Evolutionary conservation across 306 rosid species (phyloP).

Genomic region (Cucumis hystrix): DNA sequence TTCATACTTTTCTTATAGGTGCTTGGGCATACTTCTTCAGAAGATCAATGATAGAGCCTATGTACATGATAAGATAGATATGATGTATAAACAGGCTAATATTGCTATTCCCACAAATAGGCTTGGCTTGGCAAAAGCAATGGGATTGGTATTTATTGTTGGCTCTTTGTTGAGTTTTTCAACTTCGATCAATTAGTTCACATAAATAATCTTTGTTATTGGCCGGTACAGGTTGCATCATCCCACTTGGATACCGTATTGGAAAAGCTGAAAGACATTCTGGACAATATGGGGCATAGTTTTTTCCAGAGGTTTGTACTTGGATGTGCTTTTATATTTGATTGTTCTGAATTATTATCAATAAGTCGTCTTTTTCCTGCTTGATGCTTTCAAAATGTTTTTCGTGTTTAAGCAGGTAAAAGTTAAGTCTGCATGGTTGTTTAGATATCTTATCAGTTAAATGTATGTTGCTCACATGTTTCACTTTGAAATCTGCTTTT

Average conservation of each 20-base stretch:
- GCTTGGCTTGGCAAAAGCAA: conserved; percentile 92
- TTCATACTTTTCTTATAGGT: conserved; percentile 34
- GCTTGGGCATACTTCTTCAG: conserved; percentile 88
- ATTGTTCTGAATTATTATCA: conserved; percentile 8
- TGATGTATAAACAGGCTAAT: conserved; percentile 79
- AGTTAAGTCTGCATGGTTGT: background rate
- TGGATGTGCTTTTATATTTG: conserved; percentile 8
- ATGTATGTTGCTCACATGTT: background rate
- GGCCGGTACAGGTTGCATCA: conserved; percentile 70
- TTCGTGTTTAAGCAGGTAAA: background rate
- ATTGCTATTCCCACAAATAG: conserved; percentile 73
- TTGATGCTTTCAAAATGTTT: background rate
- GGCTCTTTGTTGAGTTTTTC: conserved; percentile 11
- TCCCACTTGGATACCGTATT: conserved; percentile 94
- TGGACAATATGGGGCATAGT: conserved; percentile 80
- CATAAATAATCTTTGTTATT: conserved; percentile 10
- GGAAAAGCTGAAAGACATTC: conserved; percentile 84
- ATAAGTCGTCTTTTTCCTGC: background rate
- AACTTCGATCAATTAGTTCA: background rate
- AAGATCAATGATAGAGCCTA: conserved; percentile 76
- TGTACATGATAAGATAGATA: conserved; percentile 69
- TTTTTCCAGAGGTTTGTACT: conserved; percentile 64
- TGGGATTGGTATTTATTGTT: conserved; percentile 67
- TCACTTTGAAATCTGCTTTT: background rate
- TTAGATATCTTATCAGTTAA: background rate